Evolutionary conservation across 2,329 filamentous ascomycete species (phyloP).

Genomic region (Diaporthe sp.): DNA sequence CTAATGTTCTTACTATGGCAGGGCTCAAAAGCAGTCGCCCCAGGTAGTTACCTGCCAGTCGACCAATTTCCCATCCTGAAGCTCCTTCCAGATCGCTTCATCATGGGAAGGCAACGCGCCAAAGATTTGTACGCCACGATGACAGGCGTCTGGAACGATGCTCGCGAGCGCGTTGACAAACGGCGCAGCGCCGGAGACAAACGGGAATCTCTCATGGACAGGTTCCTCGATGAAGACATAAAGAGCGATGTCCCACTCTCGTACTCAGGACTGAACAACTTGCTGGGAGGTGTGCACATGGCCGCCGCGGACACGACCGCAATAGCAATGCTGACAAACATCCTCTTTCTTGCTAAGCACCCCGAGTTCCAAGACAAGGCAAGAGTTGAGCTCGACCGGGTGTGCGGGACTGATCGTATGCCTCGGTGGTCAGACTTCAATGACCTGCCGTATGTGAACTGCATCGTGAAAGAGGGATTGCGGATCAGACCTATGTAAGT

Average conservation of each 20-base stretch:
- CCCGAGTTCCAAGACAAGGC: slow-evolving; percentile 53
- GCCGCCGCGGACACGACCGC: slow-evolving; percentile 50
- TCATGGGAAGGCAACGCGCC: slow-evolving; percentile 9
- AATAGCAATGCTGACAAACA: slow-evolving; percentile 43
- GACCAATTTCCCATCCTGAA: slow-evolving; percentile 58
- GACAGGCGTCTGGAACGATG: slow-evolving; percentile 30
- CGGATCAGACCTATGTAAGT: slow-evolving; percentile 53
- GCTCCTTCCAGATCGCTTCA: slow-evolving; percentile 50
- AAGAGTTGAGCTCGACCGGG: slow-evolving; percentile 52
- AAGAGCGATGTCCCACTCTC: slow-evolving; percentile 43
- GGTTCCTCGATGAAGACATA: slow-evolving; percentile 52
- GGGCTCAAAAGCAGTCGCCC: slow-evolving; percentile 57
- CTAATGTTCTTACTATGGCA: neutral
- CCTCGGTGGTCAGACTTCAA: slow-evolving; percentile 45
- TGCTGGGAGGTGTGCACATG: slow-evolving; percentile 48
- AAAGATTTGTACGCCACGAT: slow-evolving; percentile 22
- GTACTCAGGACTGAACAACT: slow-evolving; percentile 49
- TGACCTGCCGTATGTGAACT: slow-evolving; percentile 54
- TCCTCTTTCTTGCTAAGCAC: slow-evolving; percentile 49
- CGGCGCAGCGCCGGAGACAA: slow-evolving; percentile 47
- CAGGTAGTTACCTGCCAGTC: slow-evolving; percentile 59
- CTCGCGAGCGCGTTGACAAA: slow-evolving; percentile 44
- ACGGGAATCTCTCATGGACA: slow-evolving; percentile 53
- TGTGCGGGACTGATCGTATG: slow-evolving; percentile 45
- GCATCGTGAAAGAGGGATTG: slow-evolving; percentile 54